phyloP scores from a whole-genome alignment of 2,329 filamentous ascomycete genomes.

The Anisogramma anomala region DNA sequence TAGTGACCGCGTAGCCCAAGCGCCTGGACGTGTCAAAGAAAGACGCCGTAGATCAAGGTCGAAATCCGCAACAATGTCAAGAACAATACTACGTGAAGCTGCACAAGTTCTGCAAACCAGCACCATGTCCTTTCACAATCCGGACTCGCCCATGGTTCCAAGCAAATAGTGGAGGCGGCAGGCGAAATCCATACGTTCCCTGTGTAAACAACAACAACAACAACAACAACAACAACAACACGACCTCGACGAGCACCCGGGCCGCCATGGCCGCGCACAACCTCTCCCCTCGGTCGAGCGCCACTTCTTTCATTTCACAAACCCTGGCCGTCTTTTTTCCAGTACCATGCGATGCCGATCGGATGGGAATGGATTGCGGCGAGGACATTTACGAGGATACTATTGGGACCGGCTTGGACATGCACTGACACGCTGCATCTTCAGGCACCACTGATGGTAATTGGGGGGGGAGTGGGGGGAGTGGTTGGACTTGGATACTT shows the following conservation, averaged over 20 bases:
- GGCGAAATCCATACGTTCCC: too few species aligned
- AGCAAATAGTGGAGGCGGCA: too few species aligned
- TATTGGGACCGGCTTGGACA: neutral
- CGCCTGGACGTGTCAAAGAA: neutral
- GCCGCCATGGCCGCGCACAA: slow-evolving; percentile 1
- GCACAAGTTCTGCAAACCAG: too few species aligned
- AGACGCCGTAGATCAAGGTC: neutral
- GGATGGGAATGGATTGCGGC: neutral
- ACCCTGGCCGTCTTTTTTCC: neutral
- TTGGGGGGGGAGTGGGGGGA: neutral
- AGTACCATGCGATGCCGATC: slow-evolving; percentile 4
- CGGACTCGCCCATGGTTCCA: too few species aligned
- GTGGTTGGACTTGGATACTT: neutral
- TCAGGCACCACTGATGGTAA: neutral
- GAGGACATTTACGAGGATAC: neutral
- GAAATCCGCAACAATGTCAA: neutral
- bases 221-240: neutral
- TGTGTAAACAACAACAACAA: neutral
- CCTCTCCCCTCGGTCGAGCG: neutral
- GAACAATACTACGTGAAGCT: neutral
- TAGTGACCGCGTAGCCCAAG: neutral
- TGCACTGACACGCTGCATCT: neutral
- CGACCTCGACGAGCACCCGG: neutral
- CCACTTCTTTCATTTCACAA: neutral
- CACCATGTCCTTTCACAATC: too few species aligned